A percentile compares a stretch with the other conserved stretches of the same genome.
Evolutionary conservation across 2,329 filamentous ascomycete genomes (phyloP).

Genomic region (Fusarium tupiense): DNA sequence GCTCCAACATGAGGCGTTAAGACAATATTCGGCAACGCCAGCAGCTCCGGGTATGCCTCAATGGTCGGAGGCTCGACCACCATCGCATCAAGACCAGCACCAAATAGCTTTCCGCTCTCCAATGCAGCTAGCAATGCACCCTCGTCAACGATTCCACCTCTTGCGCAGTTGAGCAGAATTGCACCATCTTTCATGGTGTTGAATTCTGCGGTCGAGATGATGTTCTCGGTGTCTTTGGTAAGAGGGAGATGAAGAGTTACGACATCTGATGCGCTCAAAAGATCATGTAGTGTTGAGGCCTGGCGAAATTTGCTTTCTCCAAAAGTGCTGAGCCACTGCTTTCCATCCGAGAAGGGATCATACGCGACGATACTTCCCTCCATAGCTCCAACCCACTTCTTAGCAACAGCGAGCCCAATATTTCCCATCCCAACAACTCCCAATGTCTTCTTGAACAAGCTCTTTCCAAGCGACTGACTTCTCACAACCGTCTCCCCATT

Average conservation of each 20-base stretch:
- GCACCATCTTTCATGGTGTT: not conserved
- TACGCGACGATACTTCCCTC: not conserved
- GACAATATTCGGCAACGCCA: not conserved
- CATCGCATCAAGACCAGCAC: not conserved
- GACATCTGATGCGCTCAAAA: not conserved
- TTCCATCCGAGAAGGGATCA: not conserved
- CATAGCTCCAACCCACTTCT: not conserved
- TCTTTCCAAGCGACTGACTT: not conserved
- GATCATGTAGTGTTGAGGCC: not conserved
- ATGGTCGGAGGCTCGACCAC: not conserved
- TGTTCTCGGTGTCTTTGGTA: not conserved
- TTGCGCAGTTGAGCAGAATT: not conserved
- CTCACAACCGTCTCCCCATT: not conserved
- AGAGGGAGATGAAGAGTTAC: not conserved
- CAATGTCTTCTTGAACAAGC: not conserved
- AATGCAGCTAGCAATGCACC: not conserved
- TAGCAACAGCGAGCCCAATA: not conserved
- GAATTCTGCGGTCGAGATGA: not conserved
- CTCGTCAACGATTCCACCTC: not conserved
- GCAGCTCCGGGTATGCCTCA: not conserved
- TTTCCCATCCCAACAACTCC: not conserved
- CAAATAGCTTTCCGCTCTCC: not conserved
- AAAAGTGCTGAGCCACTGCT: not conserved
- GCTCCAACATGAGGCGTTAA: not conserved
- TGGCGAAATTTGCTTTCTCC: fast-evolving